Evolutionary conservation across 2,329 filamentous ascomycete species (phyloP), one percentile per base, ranked within the genome.

Genomic region (Chaetomiaceae sp.): DNA sequence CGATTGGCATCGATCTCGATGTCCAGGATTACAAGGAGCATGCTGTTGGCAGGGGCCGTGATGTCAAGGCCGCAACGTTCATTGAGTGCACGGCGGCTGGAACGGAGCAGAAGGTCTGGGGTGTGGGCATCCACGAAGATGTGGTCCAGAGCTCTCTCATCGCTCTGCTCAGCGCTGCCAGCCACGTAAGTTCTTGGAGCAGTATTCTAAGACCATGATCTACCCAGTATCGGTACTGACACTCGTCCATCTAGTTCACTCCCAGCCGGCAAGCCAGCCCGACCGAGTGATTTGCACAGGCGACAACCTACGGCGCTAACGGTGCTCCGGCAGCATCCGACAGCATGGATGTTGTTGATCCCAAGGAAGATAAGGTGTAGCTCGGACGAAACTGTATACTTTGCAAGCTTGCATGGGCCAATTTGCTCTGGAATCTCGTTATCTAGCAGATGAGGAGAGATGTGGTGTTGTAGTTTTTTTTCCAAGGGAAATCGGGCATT

Each of bases 1-100:
- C 77, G 14, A 72, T 97, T 30, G 88, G 89, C 52, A 85, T 97
- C 57, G 85, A 95, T 63, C 75, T 97, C 20, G 92, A 97, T 65
- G 89, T 97, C 45, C 81, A 85, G 40, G 89, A 96, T 68, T 97
- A 97, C 76, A 96, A 95, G 75, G 93, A 97, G 70, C 92, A 97
- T 70, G 86, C 91, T 23, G 90, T 97, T 60, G 89, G 89, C 58
- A 76, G 78, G 45, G 89, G 88, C 55, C 81, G 83, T 51, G 82
- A 89, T 55, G 89, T 92, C 59, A 95, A 95, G 74, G 92, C 92
- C n/a, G 92, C 90, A 2, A 89, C 91, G 2, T 97, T 95, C 66
- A 95, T 97, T 57, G 88, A 96, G 69, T 96, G 90, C 70, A 90
- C 79, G 23, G 78, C 83, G 17, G 71, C 79, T 4, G 82, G 79